Evolutionary conservation across 305 asterid genomes (phyloP), one percentile per base, ranked within the genome.

Genomic region (Fraxinus paxiana): DNA sequence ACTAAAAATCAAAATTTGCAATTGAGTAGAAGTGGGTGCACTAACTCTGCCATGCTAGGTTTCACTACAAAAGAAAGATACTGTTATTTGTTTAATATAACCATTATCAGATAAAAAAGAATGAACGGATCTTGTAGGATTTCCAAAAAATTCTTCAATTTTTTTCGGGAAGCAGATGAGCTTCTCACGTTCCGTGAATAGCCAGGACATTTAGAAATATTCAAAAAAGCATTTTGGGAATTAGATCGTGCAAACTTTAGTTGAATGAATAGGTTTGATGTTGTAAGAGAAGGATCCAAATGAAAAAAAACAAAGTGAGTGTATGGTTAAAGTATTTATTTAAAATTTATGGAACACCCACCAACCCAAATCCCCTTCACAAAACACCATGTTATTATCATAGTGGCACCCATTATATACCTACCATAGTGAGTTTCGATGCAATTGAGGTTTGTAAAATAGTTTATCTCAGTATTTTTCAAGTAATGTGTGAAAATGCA

Each of bases 291-390:
- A 67, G 79, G 80, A 80, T 83, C 87, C 89, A 86, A 81, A 84
- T 56, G 82, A 30, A 79, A 84, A 79, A 3, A 87, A 82, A 28
- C 30, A 80, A 82, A 46, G 75, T 28, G 84, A 77, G 61, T 75
- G 87, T 63, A 88, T 88, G 92, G 91, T 77, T 31, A 69, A 82
- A 82, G 28, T 69, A 83, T 75, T 85, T 65, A 82, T 85, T 77
- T 84, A 82, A 72, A 81, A 73, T 54, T 33, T 30, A 51, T 84
- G 84, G 81, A 84, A 76, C 84, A 81, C 73, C 37, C 73, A 65
- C 37, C 37, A 65, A 34, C 73, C 73, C 18, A 65, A 12, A 12
- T 81, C 82, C 83, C 86, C 87, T 82, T 84, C 77, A 88, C 74
- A 79, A 73, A 82, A 82, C 86, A 87, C 67, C 77, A 67, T n/a